These are phyloP conservation scores for Triticum urartu DNA, from an alignment of 176 grass and related monocot species.

Conservation along the genomic window DNA sequence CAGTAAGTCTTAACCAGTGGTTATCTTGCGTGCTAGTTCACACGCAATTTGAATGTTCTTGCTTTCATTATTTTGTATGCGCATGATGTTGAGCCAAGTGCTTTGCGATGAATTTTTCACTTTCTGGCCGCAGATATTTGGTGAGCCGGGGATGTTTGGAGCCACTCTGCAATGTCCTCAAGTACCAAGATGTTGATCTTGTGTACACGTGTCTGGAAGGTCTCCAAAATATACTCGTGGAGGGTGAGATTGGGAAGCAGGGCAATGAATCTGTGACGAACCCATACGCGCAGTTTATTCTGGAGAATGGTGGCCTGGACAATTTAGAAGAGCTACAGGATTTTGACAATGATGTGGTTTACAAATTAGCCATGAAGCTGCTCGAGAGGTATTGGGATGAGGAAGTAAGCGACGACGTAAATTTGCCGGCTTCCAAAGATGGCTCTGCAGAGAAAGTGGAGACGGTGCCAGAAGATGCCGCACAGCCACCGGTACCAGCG, in stretches of 20 bases:
- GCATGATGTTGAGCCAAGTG: not conserved
- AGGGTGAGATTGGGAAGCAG: constrained; percentile 56
- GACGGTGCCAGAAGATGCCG: not conserved
- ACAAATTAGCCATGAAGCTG: constrained; percentile 57
- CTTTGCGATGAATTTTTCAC: not conserved
- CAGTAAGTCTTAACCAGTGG: constrained; percentile 36
- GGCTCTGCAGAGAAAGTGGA: constrained; percentile 10
- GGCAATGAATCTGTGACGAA: constrained; percentile 32
- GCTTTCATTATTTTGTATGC: not conserved
- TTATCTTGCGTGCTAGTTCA: not conserved
- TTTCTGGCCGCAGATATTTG: constrained; percentile 51
- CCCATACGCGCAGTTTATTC: constrained; percentile 56
- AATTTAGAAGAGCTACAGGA: constrained; percentile 67
- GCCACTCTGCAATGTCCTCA: constrained; percentile 62
- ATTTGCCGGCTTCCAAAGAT: not conserved
- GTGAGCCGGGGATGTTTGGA: constrained; percentile 65
- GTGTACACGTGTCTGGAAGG: constrained; percentile 58
- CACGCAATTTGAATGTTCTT: not conserved
- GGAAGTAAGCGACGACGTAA: constrained; percentile 42
- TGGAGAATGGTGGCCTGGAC: constrained; percentile 73
- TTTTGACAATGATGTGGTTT: constrained; percentile 41
- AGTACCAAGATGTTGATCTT: constrained; percentile 45
- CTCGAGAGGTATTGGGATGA: constrained; percentile 83
- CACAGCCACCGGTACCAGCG: not conserved
- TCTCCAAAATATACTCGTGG: constrained; percentile 67